Percentiles rank a stretch among this genome's conserved stretches.
Conservation (phyloP, 768 basidiomycete species). For the Dioszegia crocea region DNA sequence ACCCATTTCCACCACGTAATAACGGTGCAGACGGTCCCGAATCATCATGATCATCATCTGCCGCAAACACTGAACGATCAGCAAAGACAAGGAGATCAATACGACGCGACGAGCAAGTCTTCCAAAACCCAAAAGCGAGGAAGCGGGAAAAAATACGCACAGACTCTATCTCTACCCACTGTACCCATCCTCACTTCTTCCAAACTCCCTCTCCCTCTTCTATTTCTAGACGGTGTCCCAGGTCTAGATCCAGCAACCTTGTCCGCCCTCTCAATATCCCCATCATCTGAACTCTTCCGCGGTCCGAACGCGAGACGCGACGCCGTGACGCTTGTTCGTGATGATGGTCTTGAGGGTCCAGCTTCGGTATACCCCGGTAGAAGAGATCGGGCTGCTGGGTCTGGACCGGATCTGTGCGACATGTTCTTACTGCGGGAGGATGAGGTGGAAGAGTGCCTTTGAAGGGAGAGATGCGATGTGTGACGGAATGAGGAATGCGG, state of each 20-base stretch:
- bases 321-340: background rate
- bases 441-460: background rate
- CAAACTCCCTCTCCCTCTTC: background rate
- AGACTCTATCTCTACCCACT: background rate
- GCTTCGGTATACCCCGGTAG: background rate
- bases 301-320: background rate
- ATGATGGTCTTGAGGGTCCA: background rate
- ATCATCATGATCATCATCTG: constrained; percentile 8
- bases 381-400: background rate
- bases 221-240: constrained; percentile 1
- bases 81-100: background rate
- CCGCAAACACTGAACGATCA: background rate
- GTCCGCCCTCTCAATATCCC: background rate
- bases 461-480: background rate
- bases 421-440: background rate
- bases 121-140: background rate
- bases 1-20: background rate
- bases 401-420: background rate
- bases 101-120: background rate
- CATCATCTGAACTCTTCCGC: background rate
- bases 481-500: background rate
- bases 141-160: background rate
- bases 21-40: background rate
- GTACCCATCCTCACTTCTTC: background rate
- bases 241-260: constrained; percentile 1